Evolutionary conservation across 2,329 filamentous ascomycete genomes (phyloP).

Genomic region (Lasiodiplodia sp.): DNA sequence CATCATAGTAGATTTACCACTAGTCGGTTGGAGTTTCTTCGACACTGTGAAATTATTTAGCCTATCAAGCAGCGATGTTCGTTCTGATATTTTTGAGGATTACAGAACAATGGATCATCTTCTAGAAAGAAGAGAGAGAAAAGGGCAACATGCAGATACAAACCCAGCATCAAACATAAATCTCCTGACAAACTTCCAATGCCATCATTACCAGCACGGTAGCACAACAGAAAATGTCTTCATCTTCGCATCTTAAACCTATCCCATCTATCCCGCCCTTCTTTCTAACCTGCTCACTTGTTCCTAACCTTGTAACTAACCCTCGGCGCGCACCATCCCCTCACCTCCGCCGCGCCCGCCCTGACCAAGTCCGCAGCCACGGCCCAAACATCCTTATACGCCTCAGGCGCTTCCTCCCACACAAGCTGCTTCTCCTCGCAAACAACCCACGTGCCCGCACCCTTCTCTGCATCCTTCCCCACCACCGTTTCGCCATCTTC

Average conservation of each 20-base stretch:
- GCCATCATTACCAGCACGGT: no score
- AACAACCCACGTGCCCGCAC: constrained; percentile 46
- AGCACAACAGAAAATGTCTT: no score
- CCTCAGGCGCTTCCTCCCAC: constrained; percentile 49
- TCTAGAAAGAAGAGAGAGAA: no score
- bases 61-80: no score
- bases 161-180: no score
- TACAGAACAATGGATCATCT: no score
- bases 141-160: no score
- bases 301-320: constrained; percentile 50
- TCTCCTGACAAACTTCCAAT: no score
- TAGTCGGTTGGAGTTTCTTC: no score
- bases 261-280: neutral
- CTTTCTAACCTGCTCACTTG: constrained; percentile 32
- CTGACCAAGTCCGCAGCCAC: constrained; percentile 46
- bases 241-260: no score
- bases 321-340: constrained; percentile 44
- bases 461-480: constrained; percentile 28
- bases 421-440: constrained; percentile 49
- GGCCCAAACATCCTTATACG: constrained; percentile 48
- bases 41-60: no score
- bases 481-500: constrained; percentile 3
- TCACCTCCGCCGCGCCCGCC: constrained; percentile 41
- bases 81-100: no score
- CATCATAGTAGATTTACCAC: neutral